A percentile compares a stretch with the other conserved stretches of the same genome.
phyloP scores from a whole-genome alignment of 1,284 basidiomycete genomes.

The Boletus hoseneyae region DNA sequence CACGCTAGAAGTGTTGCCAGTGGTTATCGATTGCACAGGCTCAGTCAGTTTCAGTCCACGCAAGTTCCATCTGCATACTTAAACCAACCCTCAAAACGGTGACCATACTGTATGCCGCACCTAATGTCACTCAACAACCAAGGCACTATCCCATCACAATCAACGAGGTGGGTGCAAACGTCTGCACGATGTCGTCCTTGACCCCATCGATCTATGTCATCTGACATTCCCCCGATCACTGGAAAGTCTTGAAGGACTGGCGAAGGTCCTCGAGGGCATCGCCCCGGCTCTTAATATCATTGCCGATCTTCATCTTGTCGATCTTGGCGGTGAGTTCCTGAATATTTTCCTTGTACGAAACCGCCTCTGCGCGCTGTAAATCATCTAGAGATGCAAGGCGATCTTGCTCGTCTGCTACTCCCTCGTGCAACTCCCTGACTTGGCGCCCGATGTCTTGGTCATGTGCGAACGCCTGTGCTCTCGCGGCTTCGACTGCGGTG shows the following conservation, averaged over 20 bases:
- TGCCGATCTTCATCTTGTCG: not conserved
- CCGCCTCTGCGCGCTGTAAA: constrained; percentile 5
- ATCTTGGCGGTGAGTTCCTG: constrained; percentile 16
- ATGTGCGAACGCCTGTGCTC: not conserved
- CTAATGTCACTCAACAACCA: not conserved
- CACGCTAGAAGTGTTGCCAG: not conserved
- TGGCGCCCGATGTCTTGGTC: constrained; percentile 5
- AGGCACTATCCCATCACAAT: not conserved
- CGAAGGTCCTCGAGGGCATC: constrained; percentile 7
- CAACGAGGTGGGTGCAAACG: constrained; percentile 7
- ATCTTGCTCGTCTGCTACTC: constrained; percentile 13
- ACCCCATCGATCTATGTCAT: constrained; percentile 14
- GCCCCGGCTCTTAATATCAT: constrained; percentile 5
- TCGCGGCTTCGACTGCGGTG: constrained; percentile 12
- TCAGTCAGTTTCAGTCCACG: not conserved
- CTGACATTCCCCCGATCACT: constrained; percentile 16
- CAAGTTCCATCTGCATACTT: too few species aligned
- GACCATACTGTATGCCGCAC: not conserved
- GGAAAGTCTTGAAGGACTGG: constrained; percentile 5
- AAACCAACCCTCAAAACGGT: too few species aligned
- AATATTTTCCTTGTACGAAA: constrained; percentile 8
- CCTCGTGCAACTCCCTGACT: constrained; percentile 8
- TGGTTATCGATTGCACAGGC: too few species aligned
- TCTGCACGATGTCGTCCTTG: constrained; percentile 22
- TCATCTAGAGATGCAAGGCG: constrained; percentile 17